Conservation (phyloP, 768 basidiomycete species). For the Botryobasidium botryosum region DNA sequence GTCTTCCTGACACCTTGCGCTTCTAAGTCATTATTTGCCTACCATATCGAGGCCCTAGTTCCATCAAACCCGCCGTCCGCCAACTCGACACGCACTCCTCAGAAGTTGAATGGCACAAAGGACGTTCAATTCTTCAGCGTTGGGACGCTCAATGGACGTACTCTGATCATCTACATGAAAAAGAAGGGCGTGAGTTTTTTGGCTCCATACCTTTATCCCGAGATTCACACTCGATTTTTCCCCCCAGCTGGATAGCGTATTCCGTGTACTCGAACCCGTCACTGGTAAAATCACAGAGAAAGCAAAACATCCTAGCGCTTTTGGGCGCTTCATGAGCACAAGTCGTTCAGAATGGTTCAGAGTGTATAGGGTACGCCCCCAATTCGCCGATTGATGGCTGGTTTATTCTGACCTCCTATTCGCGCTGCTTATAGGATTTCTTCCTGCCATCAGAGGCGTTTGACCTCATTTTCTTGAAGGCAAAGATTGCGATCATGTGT, state of each 20-base stretch:
- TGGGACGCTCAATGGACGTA: slow-evolving; percentile 70
- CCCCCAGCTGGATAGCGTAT: slow-evolving; percentile 64
- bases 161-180: slow-evolving; percentile 90
- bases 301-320: slow-evolving; percentile 47
- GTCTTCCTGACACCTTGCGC: neutral
- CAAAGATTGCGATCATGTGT: slow-evolving; percentile 83
- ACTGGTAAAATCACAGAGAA: slow-evolving; percentile 72
- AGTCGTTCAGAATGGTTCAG: slow-evolving; percentile 91
- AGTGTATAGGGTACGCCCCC: slow-evolving; percentile 65
- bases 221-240: slow-evolving; percentile 12
- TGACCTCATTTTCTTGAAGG: slow-evolving; percentile 83
- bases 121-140: slow-evolving; percentile 96
- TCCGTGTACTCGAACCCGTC: slow-evolving; percentile 97
- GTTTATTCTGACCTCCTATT: neutral
- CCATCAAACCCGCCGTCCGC: slow-evolving; percentile 57
- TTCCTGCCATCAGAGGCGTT: slow-evolving; percentile 85
- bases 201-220: neutral
- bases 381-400: too few species aligned
- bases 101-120: slow-evolving; percentile 76
- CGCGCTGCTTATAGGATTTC: slow-evolving; percentile 39
- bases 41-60: slow-evolving; percentile 91
- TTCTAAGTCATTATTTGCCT: slow-evolving; percentile 66
- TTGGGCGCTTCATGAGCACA: slow-evolving; percentile 57
- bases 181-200: slow-evolving; percentile 55
- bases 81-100: slow-evolving; percentile 60